These are phyloP conservation scores for Sherardia arvensis DNA, from an alignment of 257 asterid species.

Conservation along the genomic window DNA sequence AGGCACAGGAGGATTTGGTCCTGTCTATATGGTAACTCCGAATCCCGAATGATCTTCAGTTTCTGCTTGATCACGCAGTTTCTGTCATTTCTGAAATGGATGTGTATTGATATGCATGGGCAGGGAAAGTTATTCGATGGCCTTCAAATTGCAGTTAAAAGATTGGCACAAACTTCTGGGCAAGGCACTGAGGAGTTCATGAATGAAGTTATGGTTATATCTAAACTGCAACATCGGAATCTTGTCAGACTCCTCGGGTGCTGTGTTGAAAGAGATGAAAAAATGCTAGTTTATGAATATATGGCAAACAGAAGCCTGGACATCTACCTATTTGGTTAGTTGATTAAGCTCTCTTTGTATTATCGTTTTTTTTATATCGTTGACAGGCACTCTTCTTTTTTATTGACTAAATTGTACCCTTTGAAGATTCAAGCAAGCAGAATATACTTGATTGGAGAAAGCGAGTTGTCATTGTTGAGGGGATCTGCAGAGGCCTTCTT, in stretches of 20 bases:
- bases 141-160: conserved; percentile 8
- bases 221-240: conserved; percentile 9
- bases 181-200: conserved; percentile 11
- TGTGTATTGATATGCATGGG: not conserved
- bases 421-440: not conserved
- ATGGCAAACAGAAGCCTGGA: conserved; percentile 14
- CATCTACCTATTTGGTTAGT: conserved; percentile 13
- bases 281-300: conserved; percentile 13
- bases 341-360: not conserved
- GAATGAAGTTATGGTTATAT: conserved; percentile 9
- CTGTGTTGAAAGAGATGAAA: conserved; percentile 10
- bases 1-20: conserved; percentile 10
- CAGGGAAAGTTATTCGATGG: conserved; percentile 6
- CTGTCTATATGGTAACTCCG: conserved; percentile 7
- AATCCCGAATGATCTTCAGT: not conserved
- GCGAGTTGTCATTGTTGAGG: conserved; percentile 8
- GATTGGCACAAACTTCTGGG: conserved; percentile 2
- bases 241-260: conserved; percentile 14
- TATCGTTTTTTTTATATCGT: not conserved
- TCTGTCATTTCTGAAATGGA: not conserved
- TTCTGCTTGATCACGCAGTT: not conserved
- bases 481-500: conserved; percentile 12
- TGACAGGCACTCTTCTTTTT: not conserved
- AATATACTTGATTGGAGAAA: conserved; percentile 9
- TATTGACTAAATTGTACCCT: not conserved